These are phyloP conservation scores for Leishmania major DNA, from an alignment of 208 protist genomes.

Conservation along the genomic window DNA sequence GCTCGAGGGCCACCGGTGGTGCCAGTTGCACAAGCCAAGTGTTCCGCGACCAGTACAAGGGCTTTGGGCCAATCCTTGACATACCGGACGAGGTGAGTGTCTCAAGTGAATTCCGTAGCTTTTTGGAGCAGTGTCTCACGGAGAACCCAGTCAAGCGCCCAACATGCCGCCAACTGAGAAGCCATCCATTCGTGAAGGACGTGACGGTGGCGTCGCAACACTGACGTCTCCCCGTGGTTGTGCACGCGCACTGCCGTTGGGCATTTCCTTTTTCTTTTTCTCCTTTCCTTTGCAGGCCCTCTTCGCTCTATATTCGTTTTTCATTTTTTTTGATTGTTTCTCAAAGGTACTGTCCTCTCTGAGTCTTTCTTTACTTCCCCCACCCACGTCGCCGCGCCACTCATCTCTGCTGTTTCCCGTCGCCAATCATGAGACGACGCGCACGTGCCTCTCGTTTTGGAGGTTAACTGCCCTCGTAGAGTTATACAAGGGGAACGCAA, in stretches of 20 bases:
- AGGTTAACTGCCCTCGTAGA: no score
- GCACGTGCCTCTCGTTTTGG: no score
- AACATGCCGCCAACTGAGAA: constrained; percentile 50
- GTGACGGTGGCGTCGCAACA: background rate
- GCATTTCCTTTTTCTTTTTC: background rate
- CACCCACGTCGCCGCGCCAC: background rate
- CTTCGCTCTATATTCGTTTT: background rate
- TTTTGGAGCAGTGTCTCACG: constrained; percentile 59
- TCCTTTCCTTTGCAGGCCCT: background rate
- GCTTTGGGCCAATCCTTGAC: constrained; percentile 60
- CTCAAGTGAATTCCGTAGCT: constrained; percentile 52
- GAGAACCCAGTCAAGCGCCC: constrained; percentile 63
- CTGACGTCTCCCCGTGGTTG: constrained; percentile 1
- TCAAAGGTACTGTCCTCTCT: background rate
- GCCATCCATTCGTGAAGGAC: constrained; percentile 60
- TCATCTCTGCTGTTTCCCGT: background rate
- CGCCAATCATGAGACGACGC: background rate
- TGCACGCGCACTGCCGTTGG: background rate
- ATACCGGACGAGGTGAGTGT: constrained; percentile 43
- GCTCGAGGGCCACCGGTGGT: background rate
- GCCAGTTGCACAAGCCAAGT: background rate
- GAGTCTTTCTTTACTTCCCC: background rate
- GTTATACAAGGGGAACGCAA: background rate
- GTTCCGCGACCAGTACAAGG: constrained; percentile 20
- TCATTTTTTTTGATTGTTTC: background rate